Percentiles rank a stretch among this genome's conserved stretches.
These are phyloP conservation scores for Calonectria hawksworthii DNA, from an alignment of 2,329 filamentous ascomycete species.

Conservation along the genomic window DNA sequence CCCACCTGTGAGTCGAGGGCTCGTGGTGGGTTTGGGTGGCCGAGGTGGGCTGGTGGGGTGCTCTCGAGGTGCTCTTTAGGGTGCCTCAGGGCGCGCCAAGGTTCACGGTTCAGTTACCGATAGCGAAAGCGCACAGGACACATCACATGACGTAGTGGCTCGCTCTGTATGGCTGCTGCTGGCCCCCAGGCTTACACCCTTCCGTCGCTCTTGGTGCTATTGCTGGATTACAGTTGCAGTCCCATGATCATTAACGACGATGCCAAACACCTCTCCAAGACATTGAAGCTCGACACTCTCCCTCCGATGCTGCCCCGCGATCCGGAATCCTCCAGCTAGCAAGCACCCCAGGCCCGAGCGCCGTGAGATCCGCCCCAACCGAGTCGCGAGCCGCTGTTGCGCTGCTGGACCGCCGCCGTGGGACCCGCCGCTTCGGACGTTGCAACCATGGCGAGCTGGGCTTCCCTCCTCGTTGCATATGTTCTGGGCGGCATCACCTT, in stretches of 20 bases:
- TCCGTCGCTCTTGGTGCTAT: neutral
- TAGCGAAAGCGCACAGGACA: constrained; percentile 12
- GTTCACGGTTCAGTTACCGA: neutral
- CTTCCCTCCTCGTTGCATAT: constrained; percentile 79
- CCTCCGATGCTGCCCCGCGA: constrained; percentile 26
- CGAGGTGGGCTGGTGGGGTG: constrained; percentile 16
- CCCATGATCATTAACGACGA: constrained; percentile 26
- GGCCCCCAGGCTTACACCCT: constrained; percentile 17
- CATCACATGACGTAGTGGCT: constrained; percentile 44
- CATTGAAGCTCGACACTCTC: constrained; percentile 13
- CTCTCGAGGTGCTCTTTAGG: too few relatives aligned
- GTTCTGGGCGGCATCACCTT: constrained; percentile 91
- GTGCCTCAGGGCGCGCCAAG: neutral
- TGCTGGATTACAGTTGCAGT: constrained; percentile 1
- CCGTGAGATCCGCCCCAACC: constrained; percentile 7
- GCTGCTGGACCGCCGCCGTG: constrained; percentile 30
- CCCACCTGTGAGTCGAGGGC: neutral
- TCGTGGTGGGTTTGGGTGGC: neutral
- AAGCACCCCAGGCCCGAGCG: constrained; percentile 20
- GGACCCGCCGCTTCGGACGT: constrained; percentile 38
- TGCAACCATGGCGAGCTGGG: constrained; percentile 64
- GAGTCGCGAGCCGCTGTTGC: constrained; percentile 16
- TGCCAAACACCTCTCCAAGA: constrained; percentile 10
- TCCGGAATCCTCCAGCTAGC: constrained; percentile 18
- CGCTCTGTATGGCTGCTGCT: constrained; percentile 18